phyloP scores from a whole-genome alignment of 352 stramenopile genomes.

The Pythium volutum region DNA sequence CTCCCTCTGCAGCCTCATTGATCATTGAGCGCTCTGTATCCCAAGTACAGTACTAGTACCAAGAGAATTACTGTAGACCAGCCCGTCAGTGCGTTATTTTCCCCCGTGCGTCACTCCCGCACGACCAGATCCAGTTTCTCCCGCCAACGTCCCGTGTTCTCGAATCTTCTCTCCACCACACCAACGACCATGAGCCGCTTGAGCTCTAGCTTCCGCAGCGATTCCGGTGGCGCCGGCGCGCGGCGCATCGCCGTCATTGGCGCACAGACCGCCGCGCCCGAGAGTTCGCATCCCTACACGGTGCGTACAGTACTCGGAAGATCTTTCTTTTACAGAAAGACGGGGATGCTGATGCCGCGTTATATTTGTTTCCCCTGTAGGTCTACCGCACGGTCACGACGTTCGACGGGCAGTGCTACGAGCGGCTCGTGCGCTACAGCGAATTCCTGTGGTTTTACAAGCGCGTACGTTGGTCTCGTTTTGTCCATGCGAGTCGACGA shows the following conservation, averaged over 20 bases:
- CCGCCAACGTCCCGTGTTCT: neutral
- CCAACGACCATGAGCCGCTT: neutral
- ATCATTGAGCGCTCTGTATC: neutral
- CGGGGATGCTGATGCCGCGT: too few species aligned
- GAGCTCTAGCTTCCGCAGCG: constrained; percentile 1
- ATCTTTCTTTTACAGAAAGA: too few species aligned
- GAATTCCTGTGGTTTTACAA: constrained; percentile 55
- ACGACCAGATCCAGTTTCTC: neutral
- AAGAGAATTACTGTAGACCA: too few species aligned
- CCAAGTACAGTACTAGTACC: too few species aligned
- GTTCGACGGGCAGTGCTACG: constrained; percentile 58
- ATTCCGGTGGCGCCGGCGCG: constrained; percentile 4
- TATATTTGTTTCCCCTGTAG: too few species aligned
- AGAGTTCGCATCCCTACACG: constrained; percentile 46
- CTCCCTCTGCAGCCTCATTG: neutral
- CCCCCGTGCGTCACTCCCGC: neutral
- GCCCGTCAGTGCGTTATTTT: neutral
- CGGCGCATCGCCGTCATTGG: constrained; percentile 70
- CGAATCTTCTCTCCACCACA: neutral
- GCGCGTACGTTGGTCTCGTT: constrained; percentile 3
- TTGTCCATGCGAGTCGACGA: neutral
- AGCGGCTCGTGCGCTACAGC: constrained; percentile 66
- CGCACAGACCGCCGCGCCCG: constrained; percentile 41
- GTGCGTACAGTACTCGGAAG: constrained; percentile 22
- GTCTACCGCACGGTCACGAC: constrained; percentile 73